Conservation (phyloP, 106 monocot species). For the Dendrobium catenatum region DNA sequence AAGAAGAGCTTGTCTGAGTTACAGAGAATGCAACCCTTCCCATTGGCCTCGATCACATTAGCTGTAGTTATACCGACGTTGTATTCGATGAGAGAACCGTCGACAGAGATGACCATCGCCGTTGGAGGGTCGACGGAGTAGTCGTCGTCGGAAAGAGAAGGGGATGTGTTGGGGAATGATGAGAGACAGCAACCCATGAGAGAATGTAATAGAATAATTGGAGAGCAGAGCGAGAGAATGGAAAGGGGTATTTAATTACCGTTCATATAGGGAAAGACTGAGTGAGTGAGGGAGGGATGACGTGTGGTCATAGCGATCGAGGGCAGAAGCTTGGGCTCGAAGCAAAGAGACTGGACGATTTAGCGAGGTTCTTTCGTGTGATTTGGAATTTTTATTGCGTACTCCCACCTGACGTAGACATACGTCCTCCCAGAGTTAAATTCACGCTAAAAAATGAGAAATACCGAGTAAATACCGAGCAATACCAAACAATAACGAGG, state of each 20-base stretch:
- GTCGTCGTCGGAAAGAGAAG: neutral
- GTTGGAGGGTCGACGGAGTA: neutral
- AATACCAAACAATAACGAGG: too few species aligned
- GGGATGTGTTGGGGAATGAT: neutral
- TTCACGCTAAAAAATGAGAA: too few species aligned
- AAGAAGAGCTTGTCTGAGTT: conserved; percentile 10
- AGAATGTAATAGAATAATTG: neutral
- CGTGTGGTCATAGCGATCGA: neutral
- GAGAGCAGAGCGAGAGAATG: neutral
- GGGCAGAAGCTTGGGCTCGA: too few species aligned
- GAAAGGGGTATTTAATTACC: neutral
- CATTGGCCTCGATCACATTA: neutral
- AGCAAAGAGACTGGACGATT: too few species aligned
- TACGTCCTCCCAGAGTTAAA: too few species aligned
- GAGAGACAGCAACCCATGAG: neutral
- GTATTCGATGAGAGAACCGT: neutral
- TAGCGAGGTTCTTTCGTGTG: too few species aligned
- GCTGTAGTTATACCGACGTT: neutral
- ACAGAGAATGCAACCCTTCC: neutral
- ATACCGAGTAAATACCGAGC: too few species aligned
- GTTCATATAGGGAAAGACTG: neutral
- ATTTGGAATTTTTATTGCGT: too few species aligned
- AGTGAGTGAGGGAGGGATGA: neutral
- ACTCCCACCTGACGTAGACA: too few species aligned
- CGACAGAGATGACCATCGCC: neutral